phyloP scores from a whole-genome alignment of 176 grass and related monocot species.

The Zoysia japonica region DNA sequence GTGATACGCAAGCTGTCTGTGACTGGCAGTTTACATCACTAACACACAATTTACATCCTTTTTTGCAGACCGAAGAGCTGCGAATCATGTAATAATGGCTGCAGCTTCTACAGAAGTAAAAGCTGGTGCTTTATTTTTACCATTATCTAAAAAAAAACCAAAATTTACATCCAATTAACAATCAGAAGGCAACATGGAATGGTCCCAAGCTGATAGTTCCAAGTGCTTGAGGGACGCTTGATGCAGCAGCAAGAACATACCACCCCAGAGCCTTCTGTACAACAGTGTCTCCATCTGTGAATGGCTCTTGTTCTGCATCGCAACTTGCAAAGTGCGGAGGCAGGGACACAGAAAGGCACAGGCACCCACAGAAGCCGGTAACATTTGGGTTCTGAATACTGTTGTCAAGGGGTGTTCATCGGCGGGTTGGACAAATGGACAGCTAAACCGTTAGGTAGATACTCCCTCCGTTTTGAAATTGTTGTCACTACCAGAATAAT shows the following conservation, averaged over 20 bases:
- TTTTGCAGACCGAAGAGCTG: no score
- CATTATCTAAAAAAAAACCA: background rate
- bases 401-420: background rate
- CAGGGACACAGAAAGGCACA: slow-evolving; percentile 43
- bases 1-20: no score
- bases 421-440: no score
- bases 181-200: background rate
- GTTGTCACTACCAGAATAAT: no score
- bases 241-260: slow-evolving; percentile 6
- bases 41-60: no score
- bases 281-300: slow-evolving; percentile 34
- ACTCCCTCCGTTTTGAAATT: no score
- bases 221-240: slow-evolving; percentile 4
- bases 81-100: no score
- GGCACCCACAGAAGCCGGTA: slow-evolving; percentile 40
- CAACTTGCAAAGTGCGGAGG: slow-evolving; percentile 45
- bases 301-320: slow-evolving; percentile 26
- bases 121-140: no score
- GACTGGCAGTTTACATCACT: no score
- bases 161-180: background rate
- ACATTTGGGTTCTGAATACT: slow-evolving; percentile 34
- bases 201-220: slow-evolving; percentile 12
- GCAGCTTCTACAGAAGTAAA: no score
- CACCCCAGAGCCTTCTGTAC: slow-evolving; percentile 40
- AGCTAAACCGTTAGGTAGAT: no score